Conservation (phyloP, 257 asterid species). For the Striga asiatica region DNA sequence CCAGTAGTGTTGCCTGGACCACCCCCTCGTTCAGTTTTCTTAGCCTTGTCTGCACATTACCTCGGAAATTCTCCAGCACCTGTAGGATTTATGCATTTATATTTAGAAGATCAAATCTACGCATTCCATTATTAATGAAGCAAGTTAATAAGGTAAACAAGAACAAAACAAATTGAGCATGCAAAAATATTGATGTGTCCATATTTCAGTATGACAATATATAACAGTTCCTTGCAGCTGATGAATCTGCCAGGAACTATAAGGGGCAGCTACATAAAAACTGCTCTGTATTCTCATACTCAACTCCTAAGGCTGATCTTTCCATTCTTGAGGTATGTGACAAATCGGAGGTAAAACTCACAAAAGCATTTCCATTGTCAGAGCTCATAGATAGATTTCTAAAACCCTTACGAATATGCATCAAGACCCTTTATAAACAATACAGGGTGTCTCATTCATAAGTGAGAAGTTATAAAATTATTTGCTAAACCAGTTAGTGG, state of each 20-base stretch:
- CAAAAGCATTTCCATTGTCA: not conserved
- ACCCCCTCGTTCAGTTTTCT: constrained; percentile 82
- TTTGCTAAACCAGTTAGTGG: not conserved
- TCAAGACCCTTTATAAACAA: not conserved
- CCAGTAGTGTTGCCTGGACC: constrained; percentile 86
- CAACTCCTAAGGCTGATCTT: not conserved
- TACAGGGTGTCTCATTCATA: not conserved
- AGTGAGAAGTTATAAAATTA: not conserved
- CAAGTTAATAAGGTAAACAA: not conserved
- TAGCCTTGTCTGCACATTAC: constrained; percentile 89
- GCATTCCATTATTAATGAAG: too few species aligned
- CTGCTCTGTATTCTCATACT: not conserved
- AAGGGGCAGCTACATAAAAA: not conserved
- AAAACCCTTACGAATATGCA: not conserved
- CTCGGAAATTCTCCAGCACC: constrained; percentile 91
- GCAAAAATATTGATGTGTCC: not conserved
- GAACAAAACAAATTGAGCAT: not conserved
- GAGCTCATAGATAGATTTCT: not conserved
- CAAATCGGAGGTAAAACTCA: not conserved
- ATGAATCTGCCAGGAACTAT: not conserved
- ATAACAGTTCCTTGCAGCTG: too few species aligned
- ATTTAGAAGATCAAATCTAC: not conserved
- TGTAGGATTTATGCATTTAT: constrained; percentile 13
- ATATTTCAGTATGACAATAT: not conserved
- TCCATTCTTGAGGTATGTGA: not conserved